phyloP scores from a whole-genome alignment of 176 grass and related monocot species.

The Puccinellia tenuiflora region DNA sequence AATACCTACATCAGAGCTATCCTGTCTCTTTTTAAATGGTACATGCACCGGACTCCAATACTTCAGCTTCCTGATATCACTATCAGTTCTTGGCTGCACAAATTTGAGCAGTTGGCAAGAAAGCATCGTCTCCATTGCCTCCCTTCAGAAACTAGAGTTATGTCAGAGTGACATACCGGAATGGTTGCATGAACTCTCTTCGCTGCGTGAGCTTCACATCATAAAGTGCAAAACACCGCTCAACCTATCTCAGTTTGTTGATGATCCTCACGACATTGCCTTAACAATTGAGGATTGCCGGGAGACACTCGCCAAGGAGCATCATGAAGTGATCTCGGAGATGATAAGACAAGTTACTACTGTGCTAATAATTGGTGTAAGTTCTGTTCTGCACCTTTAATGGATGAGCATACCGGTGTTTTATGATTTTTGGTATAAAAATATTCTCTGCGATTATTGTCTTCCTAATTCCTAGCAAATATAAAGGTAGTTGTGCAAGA shows the following conservation, averaged over 20 bases:
- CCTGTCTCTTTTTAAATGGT: background rate
- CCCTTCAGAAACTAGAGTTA: background rate
- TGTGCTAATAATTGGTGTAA: no score
- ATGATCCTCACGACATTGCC: background rate
- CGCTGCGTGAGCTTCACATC: background rate
- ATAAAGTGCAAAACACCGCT: background rate
- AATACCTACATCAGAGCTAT: background rate
- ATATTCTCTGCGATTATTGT: no score
- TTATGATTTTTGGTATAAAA: no score
- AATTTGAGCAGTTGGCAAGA: background rate
- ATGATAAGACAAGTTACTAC: background rate
- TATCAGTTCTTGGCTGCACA: background rate
- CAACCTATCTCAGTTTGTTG: background rate
- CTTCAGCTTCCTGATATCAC: background rate
- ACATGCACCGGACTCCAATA: background rate
- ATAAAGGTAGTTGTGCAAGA: no score
- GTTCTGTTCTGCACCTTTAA: no score
- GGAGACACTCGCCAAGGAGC: background rate
- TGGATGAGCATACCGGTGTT: no score
- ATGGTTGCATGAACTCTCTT: background rate
- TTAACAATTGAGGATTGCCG: background rate
- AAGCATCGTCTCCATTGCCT: background rate
- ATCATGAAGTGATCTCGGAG: background rate
- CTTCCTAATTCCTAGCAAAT: no score
- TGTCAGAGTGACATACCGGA: background rate